These are phyloP conservation scores for Myotisia sp. DNA, from an alignment of 2,329 filamentous ascomycete genomes.

Conservation along the genomic window DNA sequence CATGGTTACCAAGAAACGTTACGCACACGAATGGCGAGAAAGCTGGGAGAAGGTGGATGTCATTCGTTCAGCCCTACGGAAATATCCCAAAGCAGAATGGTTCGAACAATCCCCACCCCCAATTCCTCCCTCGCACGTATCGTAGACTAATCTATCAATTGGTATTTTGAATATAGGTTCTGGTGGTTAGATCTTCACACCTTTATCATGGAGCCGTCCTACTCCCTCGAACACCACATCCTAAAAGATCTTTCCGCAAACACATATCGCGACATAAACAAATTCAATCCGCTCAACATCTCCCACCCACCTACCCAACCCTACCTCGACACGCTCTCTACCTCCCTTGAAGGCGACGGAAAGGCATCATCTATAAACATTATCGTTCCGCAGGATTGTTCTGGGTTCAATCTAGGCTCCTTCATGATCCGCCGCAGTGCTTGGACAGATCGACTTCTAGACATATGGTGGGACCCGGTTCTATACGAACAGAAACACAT, in stretches of 20 bases:
- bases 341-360: constrained; percentile 62
- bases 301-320: constrained; percentile 60
- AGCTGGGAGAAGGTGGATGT: constrained; percentile 99
- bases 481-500: constrained; percentile 97
- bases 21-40: constrained; percentile 97
- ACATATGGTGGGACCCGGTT: constrained; percentile 98
- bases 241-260: constrained; percentile 63
- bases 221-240: constrained; percentile 78
- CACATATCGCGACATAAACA: constrained; percentile 89
- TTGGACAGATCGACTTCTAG: constrained; percentile 83
- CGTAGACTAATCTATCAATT: no score
- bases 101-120: no score
- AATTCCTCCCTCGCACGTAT: constrained; percentile 8
- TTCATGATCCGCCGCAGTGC: constrained; percentile 78
- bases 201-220: constrained; percentile 89
- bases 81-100: constrained; percentile 95
- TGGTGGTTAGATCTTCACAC: constrained; percentile 99
- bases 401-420: constrained; percentile 89
- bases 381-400: constrained; percentile 82
- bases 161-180: constrained; percentile 48
- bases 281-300: constrained; percentile 90
- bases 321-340: constrained; percentile 63
- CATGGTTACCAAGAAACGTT: constrained; percentile 97
- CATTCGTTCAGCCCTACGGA: constrained; percentile 72
- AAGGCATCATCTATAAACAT: constrained; percentile 68